A percentile compares a stretch with the other conserved stretches of the same genome.
phyloP scores from a whole-genome alignment of 495 filamentous ascomycete species.

The Xylaria telfairii region DNA sequence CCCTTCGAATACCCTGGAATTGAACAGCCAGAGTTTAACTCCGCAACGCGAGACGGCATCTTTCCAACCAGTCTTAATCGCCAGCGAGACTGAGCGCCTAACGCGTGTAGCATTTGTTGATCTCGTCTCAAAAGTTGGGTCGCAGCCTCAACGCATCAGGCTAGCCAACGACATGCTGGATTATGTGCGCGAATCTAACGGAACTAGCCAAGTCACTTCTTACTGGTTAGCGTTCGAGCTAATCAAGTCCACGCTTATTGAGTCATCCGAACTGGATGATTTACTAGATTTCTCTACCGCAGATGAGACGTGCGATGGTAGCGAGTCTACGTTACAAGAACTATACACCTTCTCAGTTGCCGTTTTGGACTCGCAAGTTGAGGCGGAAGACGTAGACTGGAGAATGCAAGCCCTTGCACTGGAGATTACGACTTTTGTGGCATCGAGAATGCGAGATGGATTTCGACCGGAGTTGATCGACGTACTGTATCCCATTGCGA shows the following conservation, averaged over 20 bases:
- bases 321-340: constrained; percentile 70
- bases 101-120: constrained; percentile 60
- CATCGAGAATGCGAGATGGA: constrained; percentile 65
- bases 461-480: constrained; percentile 91
- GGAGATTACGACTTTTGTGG: constrained; percentile 75
- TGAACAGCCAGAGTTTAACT: constrained; percentile 30
- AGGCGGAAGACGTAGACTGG: constrained; percentile 67
- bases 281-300: constrained; percentile 63
- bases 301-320: constrained; percentile 45
- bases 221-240: constrained; percentile 85
- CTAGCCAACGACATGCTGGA: constrained; percentile 65
- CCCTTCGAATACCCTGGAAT: constrained; percentile 30
- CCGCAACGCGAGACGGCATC: constrained; percentile 27
- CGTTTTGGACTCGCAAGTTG: constrained; percentile 59
- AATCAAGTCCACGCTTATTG: constrained; percentile 59
- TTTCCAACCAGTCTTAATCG: constrained; percentile 69
- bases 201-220: constrained; percentile 65
- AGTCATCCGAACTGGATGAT: constrained; percentile 65
- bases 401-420: constrained; percentile 72
- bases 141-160: constrained; percentile 47
- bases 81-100: constrained; percentile 67
- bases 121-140: constrained; percentile 54
- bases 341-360: constrained; percentile 78
- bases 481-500: constrained; percentile 85
- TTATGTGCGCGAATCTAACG: constrained; percentile 60